These are phyloP conservation scores for Arachis monticola DNA, from an alignment of 331 rosid species.

Conservation along the genomic window DNA sequence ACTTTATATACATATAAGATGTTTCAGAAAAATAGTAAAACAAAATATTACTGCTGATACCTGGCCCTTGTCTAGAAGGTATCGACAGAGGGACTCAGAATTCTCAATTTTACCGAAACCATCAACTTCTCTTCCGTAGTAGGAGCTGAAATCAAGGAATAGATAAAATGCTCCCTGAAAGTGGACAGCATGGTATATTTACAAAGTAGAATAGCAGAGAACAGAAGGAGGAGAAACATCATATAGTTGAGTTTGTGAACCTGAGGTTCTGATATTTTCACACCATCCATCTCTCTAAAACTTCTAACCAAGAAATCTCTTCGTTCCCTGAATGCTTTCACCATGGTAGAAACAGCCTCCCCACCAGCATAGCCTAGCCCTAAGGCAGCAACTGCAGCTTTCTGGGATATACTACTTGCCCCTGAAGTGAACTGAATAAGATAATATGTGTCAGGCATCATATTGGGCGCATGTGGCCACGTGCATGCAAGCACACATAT, in stretches of 20 bases:
- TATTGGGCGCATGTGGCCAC: too few species aligned
- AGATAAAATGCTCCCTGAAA: conserved; percentile 92
- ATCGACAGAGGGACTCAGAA: conserved; percentile 82
- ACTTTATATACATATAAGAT: neutral
- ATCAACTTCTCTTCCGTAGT: conserved; percentile 71
- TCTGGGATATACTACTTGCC: conserved; percentile 80
- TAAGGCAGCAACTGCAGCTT: conserved; percentile 83
- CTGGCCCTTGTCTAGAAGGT: conserved; percentile 78
- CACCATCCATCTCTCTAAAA: conserved; percentile 65
- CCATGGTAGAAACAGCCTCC: conserved; percentile 70
- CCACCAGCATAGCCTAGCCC: conserved; percentile 89
- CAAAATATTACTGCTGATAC: conserved; percentile 42
- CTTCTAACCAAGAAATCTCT: conserved; percentile 76
- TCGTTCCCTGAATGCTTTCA: conserved; percentile 73
- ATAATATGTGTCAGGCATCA: neutral
- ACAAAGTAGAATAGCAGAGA: neutral
- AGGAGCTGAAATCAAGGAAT: conserved; percentile 77
- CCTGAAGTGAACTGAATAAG: conserved; percentile 67
- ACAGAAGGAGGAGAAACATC: neutral
- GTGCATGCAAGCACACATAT: neutral
- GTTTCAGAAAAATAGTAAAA: neutral
- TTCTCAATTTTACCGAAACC: conserved; percentile 73
- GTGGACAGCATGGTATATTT: conserved; percentile 2
- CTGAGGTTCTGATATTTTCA: conserved; percentile 73
- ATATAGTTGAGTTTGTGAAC: conserved; percentile 33